Evolutionary conservation across 148 eudicot species (phyloP), one percentile per base, ranked within the genome.

Genomic region (Hydrangea macrophylla): DNA sequence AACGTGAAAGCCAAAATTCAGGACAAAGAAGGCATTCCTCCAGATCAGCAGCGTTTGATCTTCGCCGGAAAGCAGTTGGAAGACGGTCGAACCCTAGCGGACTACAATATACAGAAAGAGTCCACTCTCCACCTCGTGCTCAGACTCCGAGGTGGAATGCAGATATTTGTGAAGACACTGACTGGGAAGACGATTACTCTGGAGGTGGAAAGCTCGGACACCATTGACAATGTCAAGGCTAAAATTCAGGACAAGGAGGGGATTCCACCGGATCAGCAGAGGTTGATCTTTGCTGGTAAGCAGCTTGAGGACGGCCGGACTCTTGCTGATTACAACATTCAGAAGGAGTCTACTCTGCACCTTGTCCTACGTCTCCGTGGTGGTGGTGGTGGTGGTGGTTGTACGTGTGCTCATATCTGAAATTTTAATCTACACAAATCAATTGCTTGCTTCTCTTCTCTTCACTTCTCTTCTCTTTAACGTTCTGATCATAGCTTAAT

Each of bases 241-340:
- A 58, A 58, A 7, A 58, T 58, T 58, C 61, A 58, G 61, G 61
- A 58, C 61, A 58, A 58, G 61, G 61, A 58, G 22, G 61, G 61
- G 20, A 58, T 58, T 58, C 61, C 61, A 12, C 61, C 61, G 22
- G 61, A 58, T 31, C 61, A 58, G 61, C 61, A 58, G 61, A 28
- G 61, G 22, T 18, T 58, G 37, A 58, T 58, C 35, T 58, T 58
- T 30, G 61, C 61, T 30, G 61, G 61, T 5, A 58, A 58, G 61
- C 61, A 58, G 61, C 37, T 58, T 17, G 61, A 58, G 17, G 61
- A 58, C 31, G 61, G 61, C 2, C 61, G 61, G 5, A 59, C 62
- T 9, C 62, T 59, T n/a, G 62, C 42, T n/a, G 62, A 59, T 33
- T 59, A 59, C 26, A 59, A 58, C 37, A 58, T 58, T 9, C 61